Conservation (phyloP, 805 yeast species). For the Nakazawaea peltata region DNA sequence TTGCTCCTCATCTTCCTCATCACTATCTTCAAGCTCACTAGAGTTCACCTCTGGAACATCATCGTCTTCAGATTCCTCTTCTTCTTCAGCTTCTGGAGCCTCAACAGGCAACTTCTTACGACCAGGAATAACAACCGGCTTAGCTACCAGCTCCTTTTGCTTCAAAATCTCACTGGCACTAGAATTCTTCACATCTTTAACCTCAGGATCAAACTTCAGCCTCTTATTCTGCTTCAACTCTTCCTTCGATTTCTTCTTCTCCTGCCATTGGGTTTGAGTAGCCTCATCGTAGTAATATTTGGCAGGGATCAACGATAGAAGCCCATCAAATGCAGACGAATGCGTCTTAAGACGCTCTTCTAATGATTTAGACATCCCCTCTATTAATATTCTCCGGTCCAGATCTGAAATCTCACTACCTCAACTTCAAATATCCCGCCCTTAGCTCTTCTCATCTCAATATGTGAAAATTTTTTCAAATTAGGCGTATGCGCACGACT, state of each 20-base stretch:
- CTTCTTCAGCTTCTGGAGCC: slow-evolving; percentile 4
- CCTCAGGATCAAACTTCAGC: slow-evolving; percentile 69
- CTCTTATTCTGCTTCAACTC: slow-evolving; percentile 54
- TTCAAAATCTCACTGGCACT: slow-evolving; percentile 56
- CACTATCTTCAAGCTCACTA: slow-evolving; percentile 12
- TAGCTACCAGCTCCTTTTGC: slow-evolving; percentile 46
- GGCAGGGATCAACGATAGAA: slow-evolving; percentile 87
- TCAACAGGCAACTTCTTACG: slow-evolving; percentile 11
- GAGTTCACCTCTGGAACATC: slow-evolving; percentile 13
- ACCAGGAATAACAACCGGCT: slow-evolving; percentile 32
- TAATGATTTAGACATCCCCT: slow-evolving; percentile 8
- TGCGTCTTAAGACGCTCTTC: slow-evolving; percentile 73
- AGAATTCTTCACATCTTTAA: slow-evolving; percentile 36
- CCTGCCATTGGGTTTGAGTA: slow-evolving; percentile 85
- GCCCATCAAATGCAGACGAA: slow-evolving; percentile 79
- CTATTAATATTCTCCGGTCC: too few species aligned
- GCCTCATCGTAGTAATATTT: slow-evolving; percentile 90
- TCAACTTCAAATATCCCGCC: too few species aligned
- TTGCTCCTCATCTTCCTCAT: slow-evolving; percentile 12
- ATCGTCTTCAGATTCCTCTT: slow-evolving; percentile 20
- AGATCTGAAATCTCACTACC: too few species aligned
- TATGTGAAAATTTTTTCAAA: too few species aligned
- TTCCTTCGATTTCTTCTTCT: slow-evolving; percentile 64
- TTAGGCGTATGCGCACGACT: too few species aligned
- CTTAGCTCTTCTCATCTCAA: too few species aligned